Base-by-base conservation (phyloP, 345 rosid species). In the Litchi chinensis region DNA sequence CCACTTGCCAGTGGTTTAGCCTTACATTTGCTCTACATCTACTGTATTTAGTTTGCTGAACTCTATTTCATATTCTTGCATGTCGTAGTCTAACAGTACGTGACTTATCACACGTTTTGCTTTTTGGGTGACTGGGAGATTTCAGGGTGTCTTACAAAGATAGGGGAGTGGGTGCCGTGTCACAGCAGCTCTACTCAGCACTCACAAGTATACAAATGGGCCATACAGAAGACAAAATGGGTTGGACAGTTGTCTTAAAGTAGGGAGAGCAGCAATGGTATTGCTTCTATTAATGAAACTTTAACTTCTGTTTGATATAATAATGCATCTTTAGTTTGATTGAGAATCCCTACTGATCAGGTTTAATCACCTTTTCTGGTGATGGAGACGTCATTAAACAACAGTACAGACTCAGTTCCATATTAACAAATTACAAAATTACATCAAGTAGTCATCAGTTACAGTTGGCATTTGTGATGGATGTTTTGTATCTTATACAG, bases 141-240 rank as follows among this genome's bases (percentile, higher is more conserved):
- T 83, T 46, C 83, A 85, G 87, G 80, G 60, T 80, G 64, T 48
- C 70, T n/a, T 85, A 75, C 68, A 79, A 63, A 65, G 76, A 44
- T 4, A 82, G 76, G 39, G 77, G 81, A 22, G 16, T 21, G 10
- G 79, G 67, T 46, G 18, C 62, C 0, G 79, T 85, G 18, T 82
- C 64, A 62, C 76, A 40, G 52, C 76, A 74, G 65, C 88, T 85
- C 15, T 68, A 57, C 44, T 78, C 77, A 18, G 56, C 52, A 1
- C 84, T 82, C 54, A 26, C 32, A 26, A 60, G 72, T 57, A 68
- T 80, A 26, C 81, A 83, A 68, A 76, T 59, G 83, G 88, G 84
- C 54, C 75, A 75, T 4, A 43, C 67, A 18, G 88, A 85, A 72
- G 84, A 85, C 48, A 78, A 46, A 73, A 86, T 65, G 79, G 81